phyloP scores from a whole-genome alignment of 1,139 yeast species.

The Petasospora fabianii region DNA sequence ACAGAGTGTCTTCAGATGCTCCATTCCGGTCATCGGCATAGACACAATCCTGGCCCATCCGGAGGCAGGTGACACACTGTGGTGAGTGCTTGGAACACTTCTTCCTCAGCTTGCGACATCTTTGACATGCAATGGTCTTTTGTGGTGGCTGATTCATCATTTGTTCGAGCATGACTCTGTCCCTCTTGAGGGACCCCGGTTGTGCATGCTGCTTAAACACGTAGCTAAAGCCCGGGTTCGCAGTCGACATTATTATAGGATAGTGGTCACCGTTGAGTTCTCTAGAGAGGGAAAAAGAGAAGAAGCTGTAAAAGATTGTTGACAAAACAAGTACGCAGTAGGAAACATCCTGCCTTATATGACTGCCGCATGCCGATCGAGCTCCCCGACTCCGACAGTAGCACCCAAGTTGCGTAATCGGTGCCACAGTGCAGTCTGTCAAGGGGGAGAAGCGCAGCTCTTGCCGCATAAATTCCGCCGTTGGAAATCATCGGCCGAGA shows the following conservation, averaged over 20 bases:
- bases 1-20: neutral
- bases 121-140: conserved; percentile 33
- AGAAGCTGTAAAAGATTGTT: no score
- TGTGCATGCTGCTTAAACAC: conserved; percentile 20
- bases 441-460: no score
- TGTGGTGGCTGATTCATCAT: conserved; percentile 16
- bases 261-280: no score
- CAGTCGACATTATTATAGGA: conserved; percentile 1
- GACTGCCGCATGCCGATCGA: no score
- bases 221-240: conserved; percentile 2
- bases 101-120: conserved; percentile 44
- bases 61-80: conserved; percentile 41
- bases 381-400: no score
- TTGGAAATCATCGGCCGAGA: no score
- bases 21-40: conserved; percentile 17
- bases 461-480: no score
- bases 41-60: conserved; percentile 25
- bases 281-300: no score
- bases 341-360: no score
- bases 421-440: no score
- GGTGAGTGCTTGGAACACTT: conserved; percentile 46
- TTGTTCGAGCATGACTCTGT: conserved; percentile 8
- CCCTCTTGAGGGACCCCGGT: conserved; percentile 11
- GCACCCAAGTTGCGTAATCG: no score
- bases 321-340: no score